A percentile compares a stretch with the other conserved stretches of the same genome.
Conservation (phyloP, 768 basidiomycete species). For the Lactarius indigo region DNA sequence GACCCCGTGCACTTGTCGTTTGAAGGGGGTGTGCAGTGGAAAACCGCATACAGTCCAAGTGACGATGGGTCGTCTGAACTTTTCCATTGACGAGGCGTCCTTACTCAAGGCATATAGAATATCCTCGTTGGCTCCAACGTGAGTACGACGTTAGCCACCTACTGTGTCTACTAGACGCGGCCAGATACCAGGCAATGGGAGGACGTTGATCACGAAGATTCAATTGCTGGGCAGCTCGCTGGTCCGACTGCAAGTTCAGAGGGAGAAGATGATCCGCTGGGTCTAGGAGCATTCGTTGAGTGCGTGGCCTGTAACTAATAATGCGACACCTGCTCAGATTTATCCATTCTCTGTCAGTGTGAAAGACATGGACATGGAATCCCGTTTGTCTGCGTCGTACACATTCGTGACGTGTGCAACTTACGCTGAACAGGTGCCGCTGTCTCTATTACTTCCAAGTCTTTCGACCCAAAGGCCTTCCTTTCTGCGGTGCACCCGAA, state of each 20-base stretch:
- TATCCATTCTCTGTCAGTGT: conserved; percentile 38
- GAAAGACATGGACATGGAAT: conserved; percentile 69
- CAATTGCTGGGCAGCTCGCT: conserved; percentile 64
- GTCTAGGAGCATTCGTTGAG: conserved; percentile 64
- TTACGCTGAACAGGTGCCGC: conserved; percentile 55
- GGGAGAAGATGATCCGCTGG: conserved; percentile 71
- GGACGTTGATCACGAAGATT: conserved; percentile 82
- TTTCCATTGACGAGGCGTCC: conserved; percentile 74
- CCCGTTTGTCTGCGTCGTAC: conserved; percentile 48
- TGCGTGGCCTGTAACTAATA: conserved; percentile 34
- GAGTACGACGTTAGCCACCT: conserved; percentile 26
- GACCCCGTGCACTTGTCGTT: too few relatives aligned
- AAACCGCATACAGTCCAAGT: conserved; percentile 1
- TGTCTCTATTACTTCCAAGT: conserved; percentile 84
- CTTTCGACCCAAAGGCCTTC: conserved; percentile 94
- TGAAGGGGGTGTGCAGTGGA: not conserved
- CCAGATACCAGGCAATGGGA: conserved; percentile 75
- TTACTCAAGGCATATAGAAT: conserved; percentile 88
- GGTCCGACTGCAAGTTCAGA: conserved; percentile 48
- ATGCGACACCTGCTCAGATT: not conserved
- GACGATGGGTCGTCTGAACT: conserved; percentile 57
- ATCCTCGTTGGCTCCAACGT: conserved; percentile 73
- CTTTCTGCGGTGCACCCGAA: conserved; percentile 90
- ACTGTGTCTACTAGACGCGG: not conserved
- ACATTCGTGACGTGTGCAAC: conserved; percentile 11